phyloP scores from a whole-genome alignment of 805 yeast genomes.

The Barnettozyma vustinii region DNA sequence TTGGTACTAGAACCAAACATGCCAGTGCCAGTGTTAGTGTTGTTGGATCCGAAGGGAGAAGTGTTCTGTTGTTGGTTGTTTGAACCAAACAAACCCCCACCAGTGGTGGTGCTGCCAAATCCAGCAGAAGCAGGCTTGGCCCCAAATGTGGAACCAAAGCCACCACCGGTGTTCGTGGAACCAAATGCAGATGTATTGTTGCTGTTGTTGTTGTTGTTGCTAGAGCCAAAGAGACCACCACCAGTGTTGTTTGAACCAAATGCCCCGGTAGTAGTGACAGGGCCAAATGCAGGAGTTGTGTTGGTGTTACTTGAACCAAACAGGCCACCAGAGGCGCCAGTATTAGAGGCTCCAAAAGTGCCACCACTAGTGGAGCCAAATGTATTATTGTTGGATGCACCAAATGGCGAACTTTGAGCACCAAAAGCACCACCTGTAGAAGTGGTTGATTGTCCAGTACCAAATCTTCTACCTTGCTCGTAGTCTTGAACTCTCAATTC shows the following conservation, averaged over 20 bases:
- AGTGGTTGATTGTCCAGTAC: constrained; percentile 31
- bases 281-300: constrained; percentile 12
- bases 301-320: constrained; percentile 31
- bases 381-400: constrained; percentile 26
- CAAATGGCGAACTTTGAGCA: constrained; percentile 29
- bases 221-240: constrained; percentile 29
- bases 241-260: constrained; percentile 18
- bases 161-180: constrained; percentile 7
- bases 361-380: constrained; percentile 27
- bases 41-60: constrained; percentile 28
- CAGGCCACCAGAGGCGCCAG: constrained; percentile 23
- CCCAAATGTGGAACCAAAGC: constrained; percentile 28
- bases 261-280: constrained; percentile 24
- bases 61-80: constrained; percentile 19
- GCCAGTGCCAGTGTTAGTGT: constrained; percentile 27
- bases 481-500: constrained; percentile 90
- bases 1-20: constrained; percentile 33
- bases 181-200: constrained; percentile 25
- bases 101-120: constrained; percentile 28
- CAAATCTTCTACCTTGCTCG: constrained; percentile 60
- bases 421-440: constrained; percentile 31
- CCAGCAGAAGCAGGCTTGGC: constrained; percentile 14
- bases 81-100: constrained; percentile 24
- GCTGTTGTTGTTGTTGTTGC: constrained; percentile 18
- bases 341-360: constrained; percentile 19